A percentile compares a stretch with the other conserved stretches of the same genome.
Conservation (phyloP, 768 basidiomycete species). For the Porphyrellus cyaneotinctus region DNA sequence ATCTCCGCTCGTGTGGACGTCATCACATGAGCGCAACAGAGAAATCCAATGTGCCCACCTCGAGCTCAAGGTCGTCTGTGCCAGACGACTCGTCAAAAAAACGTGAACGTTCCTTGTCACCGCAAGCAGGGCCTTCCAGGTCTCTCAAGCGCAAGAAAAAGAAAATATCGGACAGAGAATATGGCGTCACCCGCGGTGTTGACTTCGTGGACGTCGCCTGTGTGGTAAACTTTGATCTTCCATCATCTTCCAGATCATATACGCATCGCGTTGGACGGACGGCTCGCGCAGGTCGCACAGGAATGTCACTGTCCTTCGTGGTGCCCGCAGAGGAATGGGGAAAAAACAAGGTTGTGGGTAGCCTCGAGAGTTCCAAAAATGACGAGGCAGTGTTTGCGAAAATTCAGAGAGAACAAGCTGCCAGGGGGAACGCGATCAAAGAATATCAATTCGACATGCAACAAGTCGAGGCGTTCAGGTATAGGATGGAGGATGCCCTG, state of each 20-base stretch:
- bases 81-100: conserved; percentile 37
- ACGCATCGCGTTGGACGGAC: conserved; percentile 96
- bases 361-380: conserved; percentile 60
- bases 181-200: conserved; percentile 91
- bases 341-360: conserved; percentile 68
- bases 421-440: conserved; percentile 53
- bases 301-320: conserved; percentile 88
- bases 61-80: conserved; percentile 11
- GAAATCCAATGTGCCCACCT: conserved; percentile 33
- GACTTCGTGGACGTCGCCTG: conserved; percentile 97
- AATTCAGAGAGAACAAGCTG: conserved; percentile 74
- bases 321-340: conserved; percentile 68
- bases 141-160: conserved; percentile 50
- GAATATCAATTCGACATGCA: conserved; percentile 95
- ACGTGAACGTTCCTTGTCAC: conserved; percentile 53
- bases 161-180: conserved; percentile 64
- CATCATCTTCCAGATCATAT: conserved; percentile 79
- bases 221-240: conserved; percentile 98
- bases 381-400: conserved; percentile 66
- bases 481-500: conserved; percentile 96
- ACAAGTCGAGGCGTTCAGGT: conserved; percentile 95
- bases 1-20: conserved; percentile 19
- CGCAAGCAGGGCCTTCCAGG: conserved; percentile 36
- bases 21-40: conserved; percentile 37
- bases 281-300: conserved; percentile 90